phyloP scores from a whole-genome alignment of 257 asterid species.

The Nicotiana benthamiana region DNA sequence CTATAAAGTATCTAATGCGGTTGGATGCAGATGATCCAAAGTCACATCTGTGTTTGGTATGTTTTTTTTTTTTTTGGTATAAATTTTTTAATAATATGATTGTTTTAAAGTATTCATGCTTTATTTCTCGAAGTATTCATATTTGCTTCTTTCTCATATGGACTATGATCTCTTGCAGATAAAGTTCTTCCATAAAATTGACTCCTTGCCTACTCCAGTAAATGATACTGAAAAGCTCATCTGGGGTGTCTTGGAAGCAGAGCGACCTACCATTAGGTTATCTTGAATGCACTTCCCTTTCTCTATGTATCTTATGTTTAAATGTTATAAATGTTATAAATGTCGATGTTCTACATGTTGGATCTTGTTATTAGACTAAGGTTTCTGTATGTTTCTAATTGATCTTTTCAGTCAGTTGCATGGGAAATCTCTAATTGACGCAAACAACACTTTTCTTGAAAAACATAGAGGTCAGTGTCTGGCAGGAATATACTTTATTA shows the following conservation, averaged over 20 bases:
- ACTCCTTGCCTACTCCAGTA: constrained; percentile 60
- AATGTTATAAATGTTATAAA: background rate
- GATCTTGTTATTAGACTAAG: constrained; percentile 3
- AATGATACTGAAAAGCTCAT: constrained; percentile 70
- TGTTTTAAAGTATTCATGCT: background rate
- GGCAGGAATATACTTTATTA: background rate
- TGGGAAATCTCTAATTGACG: constrained; percentile 65
- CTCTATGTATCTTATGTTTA: background rate
- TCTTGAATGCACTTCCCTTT: constrained; percentile 6
- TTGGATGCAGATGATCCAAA: constrained; percentile 74
- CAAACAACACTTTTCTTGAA: constrained; percentile 69
- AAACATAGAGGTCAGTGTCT: constrained; percentile 52
- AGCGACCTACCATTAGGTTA: constrained; percentile 67
- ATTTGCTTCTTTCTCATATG: background rate
- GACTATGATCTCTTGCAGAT: constrained; percentile 39
- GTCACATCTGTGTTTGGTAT: constrained; percentile 85
- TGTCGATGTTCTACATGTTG: background rate
- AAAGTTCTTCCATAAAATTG: constrained; percentile 69
- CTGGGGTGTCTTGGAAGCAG: constrained; percentile 81
- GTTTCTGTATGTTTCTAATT: constrained; percentile 8
- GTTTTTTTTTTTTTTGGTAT: constrained; percentile 8
- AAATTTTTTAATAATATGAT: background rate
- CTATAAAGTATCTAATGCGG: constrained; percentile 70
- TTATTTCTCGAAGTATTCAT: background rate
- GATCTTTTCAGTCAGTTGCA: constrained; percentile 59